Conservation (phyloP, 2,329 filamentous ascomycete species). For the Cladosporium sp. region DNA sequence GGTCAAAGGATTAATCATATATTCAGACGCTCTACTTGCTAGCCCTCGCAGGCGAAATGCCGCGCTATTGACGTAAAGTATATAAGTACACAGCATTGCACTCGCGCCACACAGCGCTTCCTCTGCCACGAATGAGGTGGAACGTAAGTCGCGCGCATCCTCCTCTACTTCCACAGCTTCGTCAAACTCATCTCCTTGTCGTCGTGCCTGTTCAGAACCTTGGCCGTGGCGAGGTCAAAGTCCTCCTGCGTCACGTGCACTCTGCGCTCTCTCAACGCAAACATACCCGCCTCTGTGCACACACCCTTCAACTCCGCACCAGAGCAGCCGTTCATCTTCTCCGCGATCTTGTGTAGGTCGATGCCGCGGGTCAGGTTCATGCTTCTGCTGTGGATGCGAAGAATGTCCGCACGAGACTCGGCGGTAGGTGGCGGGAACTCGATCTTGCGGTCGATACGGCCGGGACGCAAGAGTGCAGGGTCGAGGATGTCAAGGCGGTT, state of each 20-base stretch:
- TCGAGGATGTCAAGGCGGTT: slow-evolving; percentile 95
- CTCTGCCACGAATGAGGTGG: too few species aligned
- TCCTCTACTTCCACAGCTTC: slow-evolving; percentile 71
- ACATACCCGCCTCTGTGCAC: slow-evolving; percentile 98
- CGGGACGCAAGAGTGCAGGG: slow-evolving; percentile 85
- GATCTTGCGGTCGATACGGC: slow-evolving; percentile 95
- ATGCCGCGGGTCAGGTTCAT: slow-evolving; percentile 99
- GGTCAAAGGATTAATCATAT: slow-evolving; percentile 1
- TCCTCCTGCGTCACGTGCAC: slow-evolving; percentile 99
- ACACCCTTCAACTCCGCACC: slow-evolving; percentile 98
- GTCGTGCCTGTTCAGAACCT: slow-evolving; percentile 99
- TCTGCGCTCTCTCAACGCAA: slow-evolving; percentile 86
- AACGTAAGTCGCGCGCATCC: too few species aligned
- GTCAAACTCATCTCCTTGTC: slow-evolving; percentile 92
- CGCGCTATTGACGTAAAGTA: too few species aligned
- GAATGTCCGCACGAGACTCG: slow-evolving; percentile 93
- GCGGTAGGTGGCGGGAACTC: slow-evolving; percentile 97
- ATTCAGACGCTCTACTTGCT: slow-evolving; percentile 4
- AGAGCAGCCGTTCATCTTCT: slow-evolving; percentile 99
- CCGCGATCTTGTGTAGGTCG: slow-evolving; percentile 95
- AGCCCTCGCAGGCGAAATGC: background rate
- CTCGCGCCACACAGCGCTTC: background rate
- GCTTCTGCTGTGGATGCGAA: slow-evolving; percentile 93
- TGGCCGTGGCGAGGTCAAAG: slow-evolving; percentile 96
- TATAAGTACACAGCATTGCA: slow-evolving; percentile 8